Evolutionary conservation across 2,329 filamentous ascomycete species (phyloP), one percentile per base, ranked within the genome.

Genomic region (Chaetomium sp.): DNA sequence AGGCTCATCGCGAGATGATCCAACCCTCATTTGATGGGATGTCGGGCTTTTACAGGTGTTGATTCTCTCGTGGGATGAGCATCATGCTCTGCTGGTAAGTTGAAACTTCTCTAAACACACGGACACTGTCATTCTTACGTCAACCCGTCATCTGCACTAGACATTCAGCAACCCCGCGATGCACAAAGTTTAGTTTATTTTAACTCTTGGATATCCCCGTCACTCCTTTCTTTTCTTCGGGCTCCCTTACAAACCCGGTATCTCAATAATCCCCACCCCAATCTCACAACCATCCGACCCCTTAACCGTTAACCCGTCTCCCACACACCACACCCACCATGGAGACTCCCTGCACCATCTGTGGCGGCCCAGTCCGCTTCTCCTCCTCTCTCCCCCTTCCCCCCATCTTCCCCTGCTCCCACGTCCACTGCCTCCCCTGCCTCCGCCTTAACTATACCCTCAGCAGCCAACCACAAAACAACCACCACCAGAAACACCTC

Each of bases 381-480:
- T 19, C 7, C 32, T 9, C 40, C 12, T n/a, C 19, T 33, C 34
- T 7, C 1, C 6, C 11, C 35, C 3, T 10, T 14, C 3, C 8
- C 32, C 10, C 41, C 47, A 40, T 19, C 47, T 52, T 52, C 42
- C 50, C 42, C 14, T 52, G 49, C 49, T 7, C 5, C 38, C 49
- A 51, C 38, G 11, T n/a, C 8, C 41, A 53, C 43, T 53, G 51
- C 43, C 51, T 53, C 8, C 11, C 51, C 11, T 63, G 61, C 46
- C 50, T 63, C 4, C 41, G 42, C 11, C 47, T 37, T 27, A 55
- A 56, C 52, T 52, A 55, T 48, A 32, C 53, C 27, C 27, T 58
- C 27, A 34, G 14, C 27, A 55, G 12, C 41, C 41, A 14, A 11
- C 6, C 9, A 11, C 41, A 7, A 11, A 7, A 14, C 35, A 14